These are phyloP conservation scores for Yarrowia sp. DNA, from an alignment of 805 yeast species.

Conservation along the genomic window DNA sequence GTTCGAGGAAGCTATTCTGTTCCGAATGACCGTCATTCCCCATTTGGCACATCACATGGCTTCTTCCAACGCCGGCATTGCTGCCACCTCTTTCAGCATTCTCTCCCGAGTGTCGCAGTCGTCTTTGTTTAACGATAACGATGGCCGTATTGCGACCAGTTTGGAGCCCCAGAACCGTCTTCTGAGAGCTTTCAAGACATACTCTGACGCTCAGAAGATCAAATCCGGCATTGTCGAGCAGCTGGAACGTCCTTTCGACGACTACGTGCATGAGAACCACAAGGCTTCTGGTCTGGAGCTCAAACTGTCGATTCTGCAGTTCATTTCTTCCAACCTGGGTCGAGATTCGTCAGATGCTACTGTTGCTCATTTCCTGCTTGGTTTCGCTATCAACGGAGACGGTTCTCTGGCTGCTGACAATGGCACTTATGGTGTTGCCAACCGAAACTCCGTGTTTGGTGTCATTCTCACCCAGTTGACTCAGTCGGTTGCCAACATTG, in stretches of 20 bases:
- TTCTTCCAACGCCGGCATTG: constrained; percentile 49
- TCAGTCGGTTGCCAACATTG: constrained; percentile 47
- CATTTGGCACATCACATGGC: constrained; percentile 76
- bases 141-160: constrained; percentile 38
- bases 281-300: constrained; percentile 40
- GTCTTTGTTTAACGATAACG: constrained; percentile 45
- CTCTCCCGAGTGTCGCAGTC: constrained; percentile 52
- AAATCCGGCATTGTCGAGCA: constrained; percentile 71
- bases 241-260: constrained; percentile 45
- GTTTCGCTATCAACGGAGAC: constrained; percentile 58
- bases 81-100: constrained; percentile 53
- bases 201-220: constrained; percentile 75
- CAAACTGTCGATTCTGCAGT: constrained; percentile 60
- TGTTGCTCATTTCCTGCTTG: constrained; percentile 73
- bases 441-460: constrained; percentile 55
- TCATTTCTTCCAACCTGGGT: constrained; percentile 51
- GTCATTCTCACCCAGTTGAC: constrained; percentile 52
- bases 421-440: constrained; percentile 51
- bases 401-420: constrained; percentile 49
- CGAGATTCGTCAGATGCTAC: constrained; percentile 47
- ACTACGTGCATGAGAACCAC: constrained; percentile 38
- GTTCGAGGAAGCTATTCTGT: constrained; percentile 69
- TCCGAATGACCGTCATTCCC: constrained; percentile 68
- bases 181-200: constrained; percentile 66
- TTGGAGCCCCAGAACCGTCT: constrained; percentile 55